Percentiles rank a stretch among this genome's conserved stretches.
These are phyloP conservation scores for Trichaptum fuscoviolaceum DNA, from an alignment of 768 basidiomycete species.

Conservation along the genomic window DNA sequence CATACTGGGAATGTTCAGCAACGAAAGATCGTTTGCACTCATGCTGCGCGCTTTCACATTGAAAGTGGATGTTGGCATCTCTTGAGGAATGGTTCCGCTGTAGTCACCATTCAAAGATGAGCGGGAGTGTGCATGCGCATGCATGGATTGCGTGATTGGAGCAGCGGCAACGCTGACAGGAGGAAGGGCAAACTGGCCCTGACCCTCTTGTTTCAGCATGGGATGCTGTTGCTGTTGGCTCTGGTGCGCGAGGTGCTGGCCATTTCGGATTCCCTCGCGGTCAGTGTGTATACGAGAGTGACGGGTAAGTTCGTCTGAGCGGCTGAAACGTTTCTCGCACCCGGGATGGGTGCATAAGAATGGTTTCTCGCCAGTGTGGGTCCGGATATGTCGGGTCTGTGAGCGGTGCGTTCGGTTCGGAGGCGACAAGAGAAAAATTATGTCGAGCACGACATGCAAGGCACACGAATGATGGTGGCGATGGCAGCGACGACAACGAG, in stretches of 20 bases:
- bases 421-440: neutral
- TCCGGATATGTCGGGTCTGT: slow-evolving; percentile 96
- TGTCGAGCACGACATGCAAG: too few relatives aligned
- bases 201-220: slow-evolving; percentile 8
- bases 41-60: neutral
- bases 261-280: slow-evolving; percentile 20
- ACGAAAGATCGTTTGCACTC: neutral
- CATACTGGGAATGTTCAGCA: neutral
- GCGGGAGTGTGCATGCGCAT: slow-evolving; percentile 19
- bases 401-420: slow-evolving; percentile 3
- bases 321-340: slow-evolving; percentile 98
- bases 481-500: neutral
- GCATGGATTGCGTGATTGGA: slow-evolving; percentile 21
- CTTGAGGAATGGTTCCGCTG: neutral
- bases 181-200: slow-evolving; percentile 2
- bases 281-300: slow-evolving; percentile 90
- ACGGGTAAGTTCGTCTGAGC: slow-evolving; percentile 96
- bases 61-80: neutral
- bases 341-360: slow-evolving; percentile 86
- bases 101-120: neutral
- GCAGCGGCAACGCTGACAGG: slow-evolving; percentile 15
- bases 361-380: slow-evolving; percentile 97
- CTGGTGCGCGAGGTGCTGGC: slow-evolving; percentile 13
- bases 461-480: neutral
- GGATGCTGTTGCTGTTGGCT: slow-evolving; percentile 18